Evolutionary conservation across 1,139 yeast genomes (phyloP).

Genomic region (Candida glucosophila): DNA sequence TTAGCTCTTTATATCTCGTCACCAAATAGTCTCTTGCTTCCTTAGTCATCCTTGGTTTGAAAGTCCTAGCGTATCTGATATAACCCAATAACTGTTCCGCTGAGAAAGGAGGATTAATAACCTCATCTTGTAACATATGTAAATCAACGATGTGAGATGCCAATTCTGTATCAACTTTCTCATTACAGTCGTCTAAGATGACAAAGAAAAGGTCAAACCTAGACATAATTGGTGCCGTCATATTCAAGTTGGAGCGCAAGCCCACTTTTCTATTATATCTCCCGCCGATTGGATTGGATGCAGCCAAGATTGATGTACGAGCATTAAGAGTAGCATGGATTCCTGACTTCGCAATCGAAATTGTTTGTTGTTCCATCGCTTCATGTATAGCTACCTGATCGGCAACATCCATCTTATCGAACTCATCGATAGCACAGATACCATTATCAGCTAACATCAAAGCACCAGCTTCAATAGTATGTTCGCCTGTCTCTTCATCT

Average conservation of each 20-base stretch:
- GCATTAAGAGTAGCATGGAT: conserved; percentile 97
- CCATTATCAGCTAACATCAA: conserved; percentile 98
- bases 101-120: conserved; percentile 82
- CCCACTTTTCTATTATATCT: conserved; percentile 84
- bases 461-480: conserved; percentile 98
- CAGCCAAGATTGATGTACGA: conserved; percentile 90
- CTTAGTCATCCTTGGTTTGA: conserved; percentile 80
- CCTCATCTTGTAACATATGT: conserved; percentile 87
- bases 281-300: conserved; percentile 96
- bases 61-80: conserved; percentile 86
- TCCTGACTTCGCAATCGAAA: conserved; percentile 97
- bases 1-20: conserved; percentile 72
- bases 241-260: conserved; percentile 76
- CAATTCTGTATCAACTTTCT: conserved; percentile 76
- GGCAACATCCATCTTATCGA: conserved; percentile 91
- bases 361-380: conserved; percentile 99
- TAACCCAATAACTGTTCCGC: conserved; percentile 86
- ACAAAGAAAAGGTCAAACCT: conserved; percentile 95
- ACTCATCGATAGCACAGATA: conserved; percentile 96
- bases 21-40: conserved; percentile 78
- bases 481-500: conserved; percentile 97
- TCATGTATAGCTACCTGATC: conserved; percentile 99
- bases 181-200: conserved; percentile 91
- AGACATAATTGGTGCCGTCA: conserved; percentile 99
- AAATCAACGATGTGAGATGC: conserved; percentile 90